A percentile compares a stretch with the other conserved stretches of the same genome.
These are phyloP conservation scores for Stenocarpella maydis DNA, from an alignment of 2,329 filamentous ascomycete genomes.

Conservation along the genomic window DNA sequence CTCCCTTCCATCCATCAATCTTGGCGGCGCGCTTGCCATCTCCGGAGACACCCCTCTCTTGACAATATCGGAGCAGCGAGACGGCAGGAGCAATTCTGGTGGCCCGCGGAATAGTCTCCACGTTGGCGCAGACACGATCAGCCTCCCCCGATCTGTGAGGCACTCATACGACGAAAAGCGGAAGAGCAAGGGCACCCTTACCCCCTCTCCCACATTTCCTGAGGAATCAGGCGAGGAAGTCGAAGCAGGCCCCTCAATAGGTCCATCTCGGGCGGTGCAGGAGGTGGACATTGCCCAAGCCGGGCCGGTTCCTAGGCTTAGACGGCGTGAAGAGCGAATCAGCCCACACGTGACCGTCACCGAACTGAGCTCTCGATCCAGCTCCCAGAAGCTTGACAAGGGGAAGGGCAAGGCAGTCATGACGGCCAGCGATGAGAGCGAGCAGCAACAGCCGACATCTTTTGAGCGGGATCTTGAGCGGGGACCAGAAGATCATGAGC, in stretches of 20 bases:
- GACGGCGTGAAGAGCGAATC: conserved; percentile 16
- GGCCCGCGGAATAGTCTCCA: conserved; percentile 59
- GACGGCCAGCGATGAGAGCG: conserved; percentile 45
- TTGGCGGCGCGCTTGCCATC: conserved; percentile 48
- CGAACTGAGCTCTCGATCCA: background rate
- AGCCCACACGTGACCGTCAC: conserved; percentile 12
- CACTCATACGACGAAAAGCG: conserved; percentile 62
- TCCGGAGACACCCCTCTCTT: conserved; percentile 61
- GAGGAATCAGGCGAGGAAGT: conserved; percentile 37
- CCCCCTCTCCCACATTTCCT: conserved; percentile 42
- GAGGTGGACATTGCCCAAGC: conserved; percentile 41
- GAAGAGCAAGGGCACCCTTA: conserved; percentile 40
- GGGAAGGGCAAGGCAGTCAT: conserved; percentile 61
- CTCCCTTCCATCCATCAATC: conserved; percentile 48
- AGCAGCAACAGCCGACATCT: conserved; percentile 42
- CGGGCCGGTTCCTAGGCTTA: conserved; percentile 38
- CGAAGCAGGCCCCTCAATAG: conserved; percentile 35
- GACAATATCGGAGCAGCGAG: conserved; percentile 58
- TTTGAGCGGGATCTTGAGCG: conserved; percentile 64
- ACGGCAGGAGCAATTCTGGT: conserved; percentile 50
- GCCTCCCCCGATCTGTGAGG: conserved; percentile 61
- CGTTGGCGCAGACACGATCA: conserved; percentile 59
- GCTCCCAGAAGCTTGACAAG: conserved; percentile 47
- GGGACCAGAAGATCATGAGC: conserved; percentile 56
- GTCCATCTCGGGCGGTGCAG: conserved; percentile 34